Base-by-base conservation (phyloP, 257 asterid genomes). In the Jaltomata sinuosa region DNA sequence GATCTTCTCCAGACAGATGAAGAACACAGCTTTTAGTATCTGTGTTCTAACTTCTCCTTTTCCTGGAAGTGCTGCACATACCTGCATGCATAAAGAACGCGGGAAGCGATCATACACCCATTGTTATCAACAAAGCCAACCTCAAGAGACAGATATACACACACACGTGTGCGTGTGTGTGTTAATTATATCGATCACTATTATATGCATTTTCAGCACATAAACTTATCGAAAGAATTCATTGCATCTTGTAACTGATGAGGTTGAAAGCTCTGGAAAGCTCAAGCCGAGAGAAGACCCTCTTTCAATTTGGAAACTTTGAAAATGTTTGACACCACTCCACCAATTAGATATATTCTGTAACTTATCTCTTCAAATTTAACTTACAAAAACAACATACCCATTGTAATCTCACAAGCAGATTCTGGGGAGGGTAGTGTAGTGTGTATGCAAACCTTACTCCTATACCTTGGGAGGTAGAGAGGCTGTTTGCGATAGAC, bases 41-140 rank as follows among this genome's bases (percentile, higher is more conserved):
- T 77, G 72, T 83, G 81, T 61, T 83, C 81, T 31, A 83, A 67
- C 71, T 83, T 83, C 85, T 83, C 85, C 57, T 83, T 83, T 52
- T 83, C 85, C 81, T 12, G 81, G 11, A n/a, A 83, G 55, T 77
- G 40, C 85, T 83, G 81, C 69, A 69, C 85, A 25, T 83, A 83
- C 53, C 85, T 83, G 81, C 31, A 52, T 2, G 27, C 6, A 22
- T 36, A 50, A 83, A 83, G 53, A 83, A 68, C 8, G 40, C 0
- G 14, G 42, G 27, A 19, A 27, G 0, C 8, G 11, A 25, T 76
- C 81, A 49, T 7, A 77, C 18, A 19, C 61, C 8, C 27, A 77
- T 2, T 34, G 18, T 29, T 18, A 27, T 77, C 42, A 49, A 49
- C 81, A 14, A 74, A 25, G 12, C 5, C 6, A 34, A 32, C 9